phyloP scores from a whole-genome alignment of 2,329 filamentous ascomycete species.

The Fusarium pseudocircinatum region DNA sequence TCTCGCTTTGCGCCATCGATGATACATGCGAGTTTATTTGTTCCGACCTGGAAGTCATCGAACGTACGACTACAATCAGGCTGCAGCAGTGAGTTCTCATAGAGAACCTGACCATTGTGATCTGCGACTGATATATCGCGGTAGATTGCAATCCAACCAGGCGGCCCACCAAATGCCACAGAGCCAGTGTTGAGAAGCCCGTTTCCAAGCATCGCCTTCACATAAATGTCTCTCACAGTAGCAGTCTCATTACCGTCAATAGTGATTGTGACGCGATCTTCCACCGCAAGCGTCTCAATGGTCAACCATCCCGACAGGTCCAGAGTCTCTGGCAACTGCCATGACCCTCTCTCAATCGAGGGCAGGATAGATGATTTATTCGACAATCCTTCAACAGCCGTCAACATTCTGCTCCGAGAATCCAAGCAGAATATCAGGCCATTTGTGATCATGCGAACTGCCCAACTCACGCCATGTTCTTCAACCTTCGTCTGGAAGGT shows the following conservation, averaged over 20 bases:
- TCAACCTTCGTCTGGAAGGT: not conserved
- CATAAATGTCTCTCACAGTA: rapidly evolving
- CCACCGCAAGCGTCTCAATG: not conserved
- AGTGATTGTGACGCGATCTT: not conserved
- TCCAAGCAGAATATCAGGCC: not conserved
- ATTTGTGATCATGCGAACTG: not conserved
- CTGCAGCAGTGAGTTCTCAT: rapidly evolving
- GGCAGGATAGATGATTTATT: not conserved
- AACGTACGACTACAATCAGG: rapidly evolving
- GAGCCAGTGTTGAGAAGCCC: not conserved
- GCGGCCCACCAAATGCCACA: not conserved
- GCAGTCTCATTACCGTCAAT: not conserved
- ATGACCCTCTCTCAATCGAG: not conserved
- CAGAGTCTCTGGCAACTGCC: not conserved
- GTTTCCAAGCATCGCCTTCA: conserved; percentile 1
- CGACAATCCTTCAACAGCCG: not conserved
- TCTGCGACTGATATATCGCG: not conserved
- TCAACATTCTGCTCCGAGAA: not conserved
- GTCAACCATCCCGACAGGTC: not conserved
- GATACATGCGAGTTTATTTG: not conserved
- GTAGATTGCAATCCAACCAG: not conserved
- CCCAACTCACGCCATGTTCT: not conserved
- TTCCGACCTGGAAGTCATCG: not conserved
- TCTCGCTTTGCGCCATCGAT: not conserved
- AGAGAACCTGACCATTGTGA: not conserved